Conservation (phyloP, 345 rosid genomes). For the Angophora floribunda region DNA sequence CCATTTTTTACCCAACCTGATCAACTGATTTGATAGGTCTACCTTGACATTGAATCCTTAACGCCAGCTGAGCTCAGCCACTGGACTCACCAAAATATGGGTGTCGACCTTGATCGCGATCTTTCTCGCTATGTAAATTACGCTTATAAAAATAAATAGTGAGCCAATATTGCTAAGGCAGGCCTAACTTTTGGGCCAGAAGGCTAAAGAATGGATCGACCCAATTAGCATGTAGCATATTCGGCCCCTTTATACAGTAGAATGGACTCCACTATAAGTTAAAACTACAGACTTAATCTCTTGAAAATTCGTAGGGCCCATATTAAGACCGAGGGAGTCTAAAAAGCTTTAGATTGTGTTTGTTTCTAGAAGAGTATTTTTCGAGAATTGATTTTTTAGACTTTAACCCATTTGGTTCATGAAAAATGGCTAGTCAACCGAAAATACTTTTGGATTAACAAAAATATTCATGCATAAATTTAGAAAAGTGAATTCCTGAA, state of each 20-base stretch:
- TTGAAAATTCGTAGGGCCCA: background rate
- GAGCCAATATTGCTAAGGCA: background rate
- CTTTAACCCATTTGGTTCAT: too few relatives aligned
- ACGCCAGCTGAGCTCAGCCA: background rate
- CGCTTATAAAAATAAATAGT: background rate
- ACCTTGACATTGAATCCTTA: background rate
- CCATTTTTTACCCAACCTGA: background rate
- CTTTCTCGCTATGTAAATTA: background rate
- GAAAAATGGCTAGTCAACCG: too few relatives aligned
- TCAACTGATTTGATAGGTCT: background rate
- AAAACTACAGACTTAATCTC: background rate
- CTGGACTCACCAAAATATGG: background rate
- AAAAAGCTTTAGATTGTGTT: background rate
- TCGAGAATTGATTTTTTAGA: too few relatives aligned
- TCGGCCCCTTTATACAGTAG: background rate
- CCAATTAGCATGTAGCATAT: background rate
- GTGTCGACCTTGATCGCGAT: background rate
- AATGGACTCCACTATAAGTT: background rate
- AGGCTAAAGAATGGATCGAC: background rate
- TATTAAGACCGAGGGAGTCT: background rate
- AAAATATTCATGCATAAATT: too few relatives aligned
- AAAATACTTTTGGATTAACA: too few relatives aligned
- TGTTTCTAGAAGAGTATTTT: too few relatives aligned
- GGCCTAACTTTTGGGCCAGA: background rate
- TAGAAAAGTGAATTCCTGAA: too few relatives aligned